Evolutionary conservation across 2,329 filamentous ascomycete genomes (phyloP).

Genomic region (Alternaria sp.): DNA sequence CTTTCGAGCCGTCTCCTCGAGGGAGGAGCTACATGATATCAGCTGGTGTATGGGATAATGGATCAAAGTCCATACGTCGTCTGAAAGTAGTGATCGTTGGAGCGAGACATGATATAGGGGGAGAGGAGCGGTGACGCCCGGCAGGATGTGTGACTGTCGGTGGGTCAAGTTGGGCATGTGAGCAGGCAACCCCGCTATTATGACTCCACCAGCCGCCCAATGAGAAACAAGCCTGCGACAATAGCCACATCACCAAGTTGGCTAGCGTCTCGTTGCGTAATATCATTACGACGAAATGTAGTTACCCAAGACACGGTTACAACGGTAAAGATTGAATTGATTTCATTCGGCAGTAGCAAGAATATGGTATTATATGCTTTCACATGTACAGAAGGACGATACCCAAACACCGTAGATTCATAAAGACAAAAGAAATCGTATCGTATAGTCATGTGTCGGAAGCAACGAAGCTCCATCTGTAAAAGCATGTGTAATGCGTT

Average conservation of each 20-base stretch:
- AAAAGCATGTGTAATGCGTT: slow-evolving; percentile 28
- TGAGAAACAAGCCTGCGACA: not conserved
- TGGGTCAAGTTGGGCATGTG: slow-evolving; percentile 19
- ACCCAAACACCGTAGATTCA: slow-evolving; percentile 18
- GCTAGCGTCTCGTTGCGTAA: not conserved
- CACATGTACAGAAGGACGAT: slow-evolving; percentile 11
- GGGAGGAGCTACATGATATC: slow-evolving; percentile 56
- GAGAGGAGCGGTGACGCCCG: slow-evolving; percentile 22
- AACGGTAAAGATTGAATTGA: not conserved
- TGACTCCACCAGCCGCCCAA: slow-evolving; percentile 10
- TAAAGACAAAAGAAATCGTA: slow-evolving; percentile 16
- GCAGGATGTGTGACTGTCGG: not conserved
- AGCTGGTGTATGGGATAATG: slow-evolving; percentile 12
- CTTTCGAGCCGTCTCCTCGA: slow-evolving; percentile 66
- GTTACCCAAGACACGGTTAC: not conserved
- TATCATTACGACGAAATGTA: not conserved
- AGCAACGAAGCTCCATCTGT: slow-evolving; percentile 26
- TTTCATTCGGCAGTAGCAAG: slow-evolving; percentile 4
- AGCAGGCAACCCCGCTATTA: slow-evolving; percentile 18
- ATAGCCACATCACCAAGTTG: not conserved
- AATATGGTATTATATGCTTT: slow-evolving; percentile 16
- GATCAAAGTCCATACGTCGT: slow-evolving; percentile 72
- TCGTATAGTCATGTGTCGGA: slow-evolving; percentile 22
- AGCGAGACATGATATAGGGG: slow-evolving; percentile 44
- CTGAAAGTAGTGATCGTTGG: slow-evolving; percentile 85